Evolutionary conservation across 371 early-diverging fungal genomes (phyloP).

Genomic region (Mucor piriformis): DNA sequence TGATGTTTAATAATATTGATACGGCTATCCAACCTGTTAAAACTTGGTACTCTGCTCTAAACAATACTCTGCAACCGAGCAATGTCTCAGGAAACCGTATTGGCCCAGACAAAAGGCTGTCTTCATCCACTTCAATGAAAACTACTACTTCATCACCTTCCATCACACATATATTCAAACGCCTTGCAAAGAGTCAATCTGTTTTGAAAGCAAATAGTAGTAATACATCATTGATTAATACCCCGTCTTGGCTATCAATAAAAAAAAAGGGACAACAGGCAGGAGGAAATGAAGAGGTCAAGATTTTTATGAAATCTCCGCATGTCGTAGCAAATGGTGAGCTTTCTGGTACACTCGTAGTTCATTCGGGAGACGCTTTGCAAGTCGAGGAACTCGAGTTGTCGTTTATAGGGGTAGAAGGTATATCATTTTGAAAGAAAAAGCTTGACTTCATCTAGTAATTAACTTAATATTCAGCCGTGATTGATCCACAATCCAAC

Average conservation of each 20-base stretch:
- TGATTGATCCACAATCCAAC: too few species aligned
- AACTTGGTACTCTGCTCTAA: neutral
- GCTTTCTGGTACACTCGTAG: conserved; percentile 28
- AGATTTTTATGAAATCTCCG: conserved; percentile 38
- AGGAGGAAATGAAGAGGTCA: neutral
- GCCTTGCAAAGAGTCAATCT: neutral
- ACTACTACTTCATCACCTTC: neutral
- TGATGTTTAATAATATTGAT: neutral
- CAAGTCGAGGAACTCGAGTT: neutral
- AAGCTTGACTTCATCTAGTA: too few species aligned
- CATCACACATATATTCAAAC: neutral
- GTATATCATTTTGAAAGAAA: neutral
- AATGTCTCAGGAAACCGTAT: neutral
- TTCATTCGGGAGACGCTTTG: conserved; percentile 1
- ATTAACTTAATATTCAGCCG: too few species aligned
- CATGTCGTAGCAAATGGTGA: conserved; percentile 36
- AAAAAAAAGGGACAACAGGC: conserved; percentile 1
- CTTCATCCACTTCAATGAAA: neutral
- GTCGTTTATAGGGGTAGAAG: conserved; percentile 3
- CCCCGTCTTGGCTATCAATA: neutral
- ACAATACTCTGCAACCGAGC: neutral
- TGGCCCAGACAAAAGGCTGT: neutral
- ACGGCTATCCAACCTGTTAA: neutral
- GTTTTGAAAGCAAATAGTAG: neutral
- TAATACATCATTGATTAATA: neutral